Evolutionary conservation across 1,284 basidiomycete species (phyloP), one percentile per base, ranked within the genome.

Genomic region (Cerioporus squamosus): DNA sequence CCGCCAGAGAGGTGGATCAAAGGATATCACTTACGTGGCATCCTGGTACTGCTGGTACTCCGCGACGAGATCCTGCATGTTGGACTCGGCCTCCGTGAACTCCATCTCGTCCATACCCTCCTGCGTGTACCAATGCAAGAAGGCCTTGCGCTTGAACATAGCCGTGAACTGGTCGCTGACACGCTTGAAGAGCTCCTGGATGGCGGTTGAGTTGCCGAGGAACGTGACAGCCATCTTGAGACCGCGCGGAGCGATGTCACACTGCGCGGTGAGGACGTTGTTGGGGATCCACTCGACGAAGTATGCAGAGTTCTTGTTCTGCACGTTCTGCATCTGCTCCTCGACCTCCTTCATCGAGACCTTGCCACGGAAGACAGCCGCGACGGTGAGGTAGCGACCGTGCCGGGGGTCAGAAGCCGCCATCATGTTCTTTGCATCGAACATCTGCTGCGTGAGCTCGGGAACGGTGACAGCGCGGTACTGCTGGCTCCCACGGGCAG

Each of bases 51-150:
- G 95, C 77, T 95, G 93, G 80, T 97, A 95, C 78, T 95, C 93
- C 55, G 93, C 93, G 63, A 95, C 91, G 57, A 96, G 81, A 81
- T 95, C 94, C 75, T 95, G 93, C 91, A 97, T 94, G 85, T 97
- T 97, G 66, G 92, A 94, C 79, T 97, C 94, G 58, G 94, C 94
- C 78, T 97, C 95, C 64, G 94, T 95, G 84, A 94, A 94, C 85
- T 95, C 95, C 90, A 98, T 95, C 86, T 98, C 96, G 78, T 97
- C 95, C 96, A 97, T 97, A 77, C 96, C 95, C 83, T 97, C 95
- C 74, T 95, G 94, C 45, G 94, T 97, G 81, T 97, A 97, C 93
- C 95, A 98, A 79, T 98, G 95, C 85, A 98, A 89, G 90, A 98
- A 98, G 44, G 96, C 96, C 83, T 97, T 97, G 76, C 96, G 86